Base-by-base conservation (phyloP, 1,284 basidiomycete genomes). In the Irpex sp. region DNA sequence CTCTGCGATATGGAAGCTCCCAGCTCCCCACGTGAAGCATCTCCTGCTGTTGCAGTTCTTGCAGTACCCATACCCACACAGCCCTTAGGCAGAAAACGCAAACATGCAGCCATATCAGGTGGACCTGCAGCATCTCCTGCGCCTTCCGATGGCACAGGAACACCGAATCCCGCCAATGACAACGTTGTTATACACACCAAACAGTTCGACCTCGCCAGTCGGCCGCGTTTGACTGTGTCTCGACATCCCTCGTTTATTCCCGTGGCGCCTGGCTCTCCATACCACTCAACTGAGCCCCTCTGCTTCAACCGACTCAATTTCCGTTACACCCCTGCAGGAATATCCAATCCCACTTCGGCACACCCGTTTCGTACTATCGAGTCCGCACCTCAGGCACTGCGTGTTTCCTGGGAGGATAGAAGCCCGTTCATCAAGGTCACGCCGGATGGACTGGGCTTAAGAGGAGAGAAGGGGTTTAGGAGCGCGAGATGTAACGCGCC, bases 401-500 rank as follows among this genome's bases (percentile, higher is more conserved):
- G 95, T 68, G 89, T 95, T 70, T 92, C 92, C 77, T 97, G 96
- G 95, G 95, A 97, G 79, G 96, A 98, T 81, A 91, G 97, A 24
- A 94, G 91, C 76, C 86, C 92, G 0, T 94, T 92, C 75, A 83
- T 98, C 67, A 92, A 93, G 71, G 90, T 98, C 71, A 94, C 96
- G 0, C 89, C 90, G 64, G 94, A 98, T 76, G 97, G 95, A 0
- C 80, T 94, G 4, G 90, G 92, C 0, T 84, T 97, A 67, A 87
- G 91, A 3, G 95, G 97, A 3, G 94, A 95, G 80, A 94, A 94
- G 64, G 98, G 98, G 1, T 99, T 96, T 80, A 87, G 98, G 49
- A 96, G 95, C 74, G 97, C 94, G 2, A 89, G 98, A 18, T 93
- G 93, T 71, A 99, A 98, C 80, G 93, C 96, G 1, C 94, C 96